Percentiles rank a stretch among this genome's conserved stretches.
Evolutionary conservation across 2,329 filamentous ascomycete species (phyloP).

Genomic region (Celoporthe dispersa): DNA sequence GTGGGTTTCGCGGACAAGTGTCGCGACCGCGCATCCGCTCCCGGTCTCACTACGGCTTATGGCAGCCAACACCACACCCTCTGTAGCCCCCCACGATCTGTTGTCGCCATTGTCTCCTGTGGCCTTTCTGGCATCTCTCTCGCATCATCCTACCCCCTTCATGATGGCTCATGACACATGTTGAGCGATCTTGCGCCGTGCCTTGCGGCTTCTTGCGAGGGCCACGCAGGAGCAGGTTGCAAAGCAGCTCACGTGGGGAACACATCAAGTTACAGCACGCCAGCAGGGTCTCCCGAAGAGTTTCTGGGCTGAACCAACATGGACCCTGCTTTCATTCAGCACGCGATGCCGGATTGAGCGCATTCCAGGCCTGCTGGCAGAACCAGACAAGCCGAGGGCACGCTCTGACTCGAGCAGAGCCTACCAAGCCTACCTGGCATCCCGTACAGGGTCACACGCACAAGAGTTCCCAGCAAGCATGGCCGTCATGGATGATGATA

Average conservation of each 20-base stretch:
- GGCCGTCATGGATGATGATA: slow-evolving; percentile 47
- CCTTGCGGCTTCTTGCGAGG: neutral
- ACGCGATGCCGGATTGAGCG: neutral
- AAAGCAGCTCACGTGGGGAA: neutral
- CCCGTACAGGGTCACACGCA: neutral
- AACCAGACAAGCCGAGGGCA: neutral
- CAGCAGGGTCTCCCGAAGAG: neutral
- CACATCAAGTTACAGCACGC: neutral
- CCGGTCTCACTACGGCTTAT: neutral
- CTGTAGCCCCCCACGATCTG: neutral
- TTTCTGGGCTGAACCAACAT: neutral
- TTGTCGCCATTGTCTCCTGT: neutral
- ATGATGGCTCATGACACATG: neutral
- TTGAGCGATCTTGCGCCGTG: neutral
- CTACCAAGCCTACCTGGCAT: neutral
- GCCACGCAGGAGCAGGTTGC: neutral
- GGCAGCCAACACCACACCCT: neutral
- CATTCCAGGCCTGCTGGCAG: neutral
- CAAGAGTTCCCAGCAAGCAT: neutral
- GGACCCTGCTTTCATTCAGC: neutral
- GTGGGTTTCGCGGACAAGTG: neutral
- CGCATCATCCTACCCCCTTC: neutral
- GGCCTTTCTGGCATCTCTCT: neutral
- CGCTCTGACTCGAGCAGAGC: neutral
- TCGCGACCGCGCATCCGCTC: neutral